Conservation (phyloP, 495 filamentous ascomycete species). For the Penicillium bialowiezense region DNA sequence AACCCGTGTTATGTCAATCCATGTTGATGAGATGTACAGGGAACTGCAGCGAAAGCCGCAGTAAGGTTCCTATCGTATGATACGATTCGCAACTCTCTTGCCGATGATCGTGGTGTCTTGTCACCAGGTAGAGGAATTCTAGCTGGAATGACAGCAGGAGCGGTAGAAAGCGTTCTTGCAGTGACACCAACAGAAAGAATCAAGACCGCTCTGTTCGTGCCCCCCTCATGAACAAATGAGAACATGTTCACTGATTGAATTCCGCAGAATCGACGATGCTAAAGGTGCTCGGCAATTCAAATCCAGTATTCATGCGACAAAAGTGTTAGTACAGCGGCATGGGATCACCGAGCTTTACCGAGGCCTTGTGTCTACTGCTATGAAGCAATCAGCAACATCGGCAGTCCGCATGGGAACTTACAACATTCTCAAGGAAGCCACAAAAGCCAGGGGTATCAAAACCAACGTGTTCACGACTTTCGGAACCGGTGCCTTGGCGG, state of each 20-base stretch:
- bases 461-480: slow-evolving; percentile 52
- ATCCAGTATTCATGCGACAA: slow-evolving; percentile 49
- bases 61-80: slow-evolving; percentile 66
- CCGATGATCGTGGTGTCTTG: slow-evolving; percentile 55
- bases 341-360: slow-evolving; percentile 56
- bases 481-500: slow-evolving; percentile 58
- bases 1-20: neutral
- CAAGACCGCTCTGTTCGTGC: slow-evolving; percentile 57
- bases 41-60: slow-evolving; percentile 63
- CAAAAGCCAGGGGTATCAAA: slow-evolving; percentile 38
- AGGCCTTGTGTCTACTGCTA: slow-evolving; percentile 58
- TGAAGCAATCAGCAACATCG: slow-evolving; percentile 66
- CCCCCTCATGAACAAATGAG: neutral
- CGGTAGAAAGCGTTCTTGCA: slow-evolving; percentile 54
- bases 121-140: slow-evolving; percentile 53
- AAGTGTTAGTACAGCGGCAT: slow-evolving; percentile 44
- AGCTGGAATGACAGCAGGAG: slow-evolving; percentile 61
- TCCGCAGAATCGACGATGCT: slow-evolving; percentile 61
- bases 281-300: slow-evolving; percentile 47
- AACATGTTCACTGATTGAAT: neutral
- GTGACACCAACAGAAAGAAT: slow-evolving; percentile 67
- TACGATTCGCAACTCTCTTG: slow-evolving; percentile 57
- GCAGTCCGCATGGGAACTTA: slow-evolving; percentile 65
- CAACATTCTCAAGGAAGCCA: slow-evolving; percentile 63
- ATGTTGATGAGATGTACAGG: slow-evolving; percentile 14